Evolutionary conservation across 2,329 filamentous ascomycete species (phyloP).

Genomic region (Colletotrichum paranaense): DNA sequence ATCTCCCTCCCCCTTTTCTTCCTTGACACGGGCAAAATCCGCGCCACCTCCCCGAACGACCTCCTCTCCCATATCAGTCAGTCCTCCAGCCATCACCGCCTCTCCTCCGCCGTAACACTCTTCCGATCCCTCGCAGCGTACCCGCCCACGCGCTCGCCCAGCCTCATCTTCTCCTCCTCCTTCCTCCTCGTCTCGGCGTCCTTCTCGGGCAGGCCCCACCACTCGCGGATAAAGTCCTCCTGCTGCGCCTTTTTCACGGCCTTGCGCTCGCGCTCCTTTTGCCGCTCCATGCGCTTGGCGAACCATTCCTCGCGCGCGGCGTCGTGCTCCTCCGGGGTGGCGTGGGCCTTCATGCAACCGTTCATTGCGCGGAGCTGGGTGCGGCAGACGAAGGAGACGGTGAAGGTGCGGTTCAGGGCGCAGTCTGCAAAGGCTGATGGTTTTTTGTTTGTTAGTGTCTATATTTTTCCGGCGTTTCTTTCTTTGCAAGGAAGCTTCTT

Average conservation of each 20-base stretch:
- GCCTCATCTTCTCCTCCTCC: slow-evolving; percentile 63
- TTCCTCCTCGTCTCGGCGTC: slow-evolving; percentile 61
- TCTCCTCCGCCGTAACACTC: slow-evolving; percentile 33
- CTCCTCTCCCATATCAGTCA: not conserved
- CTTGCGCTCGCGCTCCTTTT: slow-evolving; percentile 73
- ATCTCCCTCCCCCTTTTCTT: slow-evolving; percentile 7
- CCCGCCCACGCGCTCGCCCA: slow-evolving; percentile 67
- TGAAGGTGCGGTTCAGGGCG: slow-evolving; percentile 86
- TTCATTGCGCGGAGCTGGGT: slow-evolving; percentile 88
- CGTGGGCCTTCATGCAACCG: slow-evolving; percentile 88
- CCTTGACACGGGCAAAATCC: not conserved
- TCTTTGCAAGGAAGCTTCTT: not conserved
- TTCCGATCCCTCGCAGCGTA: slow-evolving; percentile 54
- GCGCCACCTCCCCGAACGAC: not conserved
- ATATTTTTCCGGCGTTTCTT: not conserved
- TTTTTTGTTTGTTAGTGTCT: not conserved
- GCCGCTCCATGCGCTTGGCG: slow-evolving; percentile 76
- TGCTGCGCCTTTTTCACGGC: slow-evolving; percentile 69
- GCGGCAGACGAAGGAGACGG: slow-evolving; percentile 88
- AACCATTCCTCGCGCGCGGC: slow-evolving; percentile 96
- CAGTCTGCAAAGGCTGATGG: slow-evolving; percentile 87
- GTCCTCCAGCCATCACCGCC: not conserved
- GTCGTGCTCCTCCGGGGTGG: slow-evolving; percentile 87
- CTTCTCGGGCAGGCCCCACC: slow-evolving; percentile 72
- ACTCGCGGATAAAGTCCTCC: slow-evolving; percentile 73